Evolutionary conservation across 768 basidiomycete genomes (phyloP).

Genomic region (Lactarius indigo): DNA sequence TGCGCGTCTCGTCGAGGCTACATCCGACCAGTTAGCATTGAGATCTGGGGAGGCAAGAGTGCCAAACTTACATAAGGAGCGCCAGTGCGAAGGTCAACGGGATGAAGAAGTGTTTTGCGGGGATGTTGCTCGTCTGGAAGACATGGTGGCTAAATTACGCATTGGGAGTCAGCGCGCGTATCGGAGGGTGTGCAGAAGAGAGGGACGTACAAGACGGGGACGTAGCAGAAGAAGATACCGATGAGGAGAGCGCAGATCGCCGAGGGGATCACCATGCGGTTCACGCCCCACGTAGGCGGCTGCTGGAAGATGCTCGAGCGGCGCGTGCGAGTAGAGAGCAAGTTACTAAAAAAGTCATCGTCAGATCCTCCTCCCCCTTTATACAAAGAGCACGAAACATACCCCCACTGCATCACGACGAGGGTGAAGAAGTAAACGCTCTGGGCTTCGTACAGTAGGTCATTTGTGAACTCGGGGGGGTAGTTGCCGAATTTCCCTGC

Average conservation of each 20-base stretch:
- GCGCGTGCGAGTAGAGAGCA: constrained; percentile 54
- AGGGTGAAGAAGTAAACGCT: constrained; percentile 51
- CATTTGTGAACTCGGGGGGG: constrained; percentile 36
- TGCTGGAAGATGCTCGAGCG: constrained; percentile 53
- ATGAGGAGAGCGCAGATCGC: constrained; percentile 43
- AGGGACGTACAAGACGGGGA: constrained; percentile 37
- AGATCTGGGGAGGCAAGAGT: not conserved
- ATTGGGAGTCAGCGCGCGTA: not conserved
- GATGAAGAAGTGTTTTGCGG: constrained; percentile 47
- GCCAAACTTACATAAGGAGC: constrained; percentile 26
- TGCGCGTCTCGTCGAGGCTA: constrained; percentile 25
- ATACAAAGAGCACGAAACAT: not conserved
- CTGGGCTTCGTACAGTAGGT: constrained; percentile 46
- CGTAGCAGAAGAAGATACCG: constrained; percentile 42
- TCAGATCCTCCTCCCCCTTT: not conserved
- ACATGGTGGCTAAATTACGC: constrained; percentile 35
- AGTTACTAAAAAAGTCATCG: constrained; percentile 32
- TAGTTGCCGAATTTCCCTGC: constrained; percentile 46
- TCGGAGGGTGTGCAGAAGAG: not conserved
- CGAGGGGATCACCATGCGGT: constrained; percentile 40
- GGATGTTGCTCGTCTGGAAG: constrained; percentile 48
- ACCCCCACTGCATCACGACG: constrained; percentile 58
- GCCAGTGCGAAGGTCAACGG: constrained; percentile 43
- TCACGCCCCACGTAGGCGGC: constrained; percentile 46
- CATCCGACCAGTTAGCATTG: not conserved